Percentiles rank a stretch among this genome's conserved stretches.
Conservation (phyloP, 139 green algal genomes). For the Pleodorina starrii region DNA sequence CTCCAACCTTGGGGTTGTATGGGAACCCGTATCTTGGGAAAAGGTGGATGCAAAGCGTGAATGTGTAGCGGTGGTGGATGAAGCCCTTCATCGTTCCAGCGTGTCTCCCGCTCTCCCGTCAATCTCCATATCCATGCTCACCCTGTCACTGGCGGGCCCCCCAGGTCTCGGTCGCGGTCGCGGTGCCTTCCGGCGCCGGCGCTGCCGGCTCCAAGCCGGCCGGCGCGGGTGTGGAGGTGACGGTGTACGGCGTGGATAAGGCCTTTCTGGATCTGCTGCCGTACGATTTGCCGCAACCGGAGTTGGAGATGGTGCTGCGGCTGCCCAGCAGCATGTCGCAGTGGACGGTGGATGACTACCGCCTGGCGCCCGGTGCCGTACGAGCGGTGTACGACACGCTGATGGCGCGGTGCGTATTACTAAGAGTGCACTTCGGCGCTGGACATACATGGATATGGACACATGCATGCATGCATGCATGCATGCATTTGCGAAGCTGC, state of each 20-base stretch:
- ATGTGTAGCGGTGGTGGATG: too few relatives aligned
- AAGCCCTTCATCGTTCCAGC: too few relatives aligned
- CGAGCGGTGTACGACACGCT: constrained; percentile 48
- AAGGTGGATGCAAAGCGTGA: too few relatives aligned
- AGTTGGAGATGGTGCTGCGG: constrained; percentile 22
- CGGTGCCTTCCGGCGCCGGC: neutral
- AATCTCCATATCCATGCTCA: too few relatives aligned
- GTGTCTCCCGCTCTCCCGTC: too few relatives aligned
- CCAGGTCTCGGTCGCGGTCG: neutral
- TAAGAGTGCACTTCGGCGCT: too few relatives aligned
- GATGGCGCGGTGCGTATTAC: neutral
- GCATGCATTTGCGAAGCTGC: too few relatives aligned
- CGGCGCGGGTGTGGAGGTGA: constrained; percentile 47
- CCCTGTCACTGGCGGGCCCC: too few relatives aligned
- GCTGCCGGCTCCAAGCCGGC: neutral
- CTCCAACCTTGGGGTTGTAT: too few relatives aligned
- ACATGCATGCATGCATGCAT: too few relatives aligned
- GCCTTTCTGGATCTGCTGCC: constrained; percentile 72
- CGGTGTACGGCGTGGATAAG: constrained; percentile 70
- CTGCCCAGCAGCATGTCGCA: neutral
- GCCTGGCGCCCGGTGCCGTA: constrained; percentile 32
- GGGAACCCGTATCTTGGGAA: too few relatives aligned
- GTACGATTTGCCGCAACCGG: constrained; percentile 57
- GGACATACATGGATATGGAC: too few relatives aligned
- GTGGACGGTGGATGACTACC: neutral